phyloP scores from a whole-genome alignment of 352 stramenopile species.

The Achlya hypogyna region DNA sequence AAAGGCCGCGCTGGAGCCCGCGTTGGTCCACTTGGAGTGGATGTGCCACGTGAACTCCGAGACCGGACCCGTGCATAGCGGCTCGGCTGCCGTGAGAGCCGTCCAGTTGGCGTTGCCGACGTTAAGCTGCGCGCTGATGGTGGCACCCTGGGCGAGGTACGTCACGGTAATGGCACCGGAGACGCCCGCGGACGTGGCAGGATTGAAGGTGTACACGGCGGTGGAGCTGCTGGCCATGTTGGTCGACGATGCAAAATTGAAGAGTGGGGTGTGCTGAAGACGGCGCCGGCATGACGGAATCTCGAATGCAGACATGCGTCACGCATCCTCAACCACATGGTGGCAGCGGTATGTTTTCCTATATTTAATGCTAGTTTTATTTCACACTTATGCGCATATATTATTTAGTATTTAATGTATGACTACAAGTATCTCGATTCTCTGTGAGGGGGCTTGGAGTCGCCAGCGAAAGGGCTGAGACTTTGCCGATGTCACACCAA shows the following conservation, averaged over 20 bases:
- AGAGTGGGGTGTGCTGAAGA: not conserved
- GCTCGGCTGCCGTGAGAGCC: conserved; percentile 20
- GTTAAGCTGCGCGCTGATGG: not conserved
- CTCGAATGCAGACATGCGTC: too few relatives aligned
- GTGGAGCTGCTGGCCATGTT: not conserved
- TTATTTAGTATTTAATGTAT: too few relatives aligned
- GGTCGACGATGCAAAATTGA: not conserved
- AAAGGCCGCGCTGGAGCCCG: conserved; percentile 21
- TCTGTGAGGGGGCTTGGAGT: too few relatives aligned
- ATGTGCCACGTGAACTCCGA: conserved; percentile 47
- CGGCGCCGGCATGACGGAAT: not conserved
- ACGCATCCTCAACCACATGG: too few relatives aligned
- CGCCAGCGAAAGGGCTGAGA: too few relatives aligned
- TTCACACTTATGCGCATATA: too few relatives aligned
- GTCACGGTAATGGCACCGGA: not conserved
- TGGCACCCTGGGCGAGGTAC: not conserved
- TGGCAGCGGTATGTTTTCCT: too few relatives aligned
- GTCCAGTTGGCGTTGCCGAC: not conserved
- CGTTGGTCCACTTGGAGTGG: conserved; percentile 35
- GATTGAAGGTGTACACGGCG: not conserved
- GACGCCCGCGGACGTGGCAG: not conserved
- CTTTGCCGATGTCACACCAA: too few relatives aligned
- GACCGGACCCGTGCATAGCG: conserved; percentile 28
- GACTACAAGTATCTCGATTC: too few relatives aligned
- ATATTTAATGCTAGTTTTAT: too few relatives aligned